Base-by-base conservation (phyloP, 371 early-diverging fungal species). In the Amoeboaphelidium protococcarum region DNA sequence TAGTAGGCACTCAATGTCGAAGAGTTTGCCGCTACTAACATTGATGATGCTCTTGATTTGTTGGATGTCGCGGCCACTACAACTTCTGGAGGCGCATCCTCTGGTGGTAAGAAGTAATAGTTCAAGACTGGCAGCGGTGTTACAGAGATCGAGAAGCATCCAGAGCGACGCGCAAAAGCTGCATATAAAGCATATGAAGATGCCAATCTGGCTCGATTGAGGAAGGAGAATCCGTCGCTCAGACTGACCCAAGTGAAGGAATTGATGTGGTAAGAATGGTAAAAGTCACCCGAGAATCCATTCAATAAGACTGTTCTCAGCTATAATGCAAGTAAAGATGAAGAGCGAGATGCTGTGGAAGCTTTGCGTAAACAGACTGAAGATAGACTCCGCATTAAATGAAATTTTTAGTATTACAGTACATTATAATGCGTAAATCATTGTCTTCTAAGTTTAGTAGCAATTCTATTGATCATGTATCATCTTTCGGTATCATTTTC, bases 281-380 rank as follows among this genome's bases (percentile, higher is more conserved):
- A 75, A 54, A 84, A 82, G 62, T 72, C 82, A 1, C 79, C 79
- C 12, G 79, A 82, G 23, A 85, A 82, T 54, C 83, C 85, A 23
- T 73, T 80, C 58, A 82, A 82, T 61, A 81, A 82, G 65, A 60
- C 62, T 21, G 68, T 69, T 41, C 51, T 76, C 44, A 59, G 67
- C 20, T 75, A 78, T 57, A 80, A 84, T 54, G 76, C 81, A 40
- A 69, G 65, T 25, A 62, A 59, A 47, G 64, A 69, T 1, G 73
- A 78, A 45, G 21, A 10, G 25, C 25, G 25, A 45, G 27, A 45
- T 3, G 26, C 20, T 12, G 46, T 23, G 12, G 10, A 24, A 23
- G 4, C 12, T 10, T 23, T 21, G 19, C 6, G 25, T 13, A 3
- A 23, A 25, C 25, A 13, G 3, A 21, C 13, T 12, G 19, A 6